Conservation (phyloP, 441 rosid genomes). For the Adansonia rubrostipa region DNA sequence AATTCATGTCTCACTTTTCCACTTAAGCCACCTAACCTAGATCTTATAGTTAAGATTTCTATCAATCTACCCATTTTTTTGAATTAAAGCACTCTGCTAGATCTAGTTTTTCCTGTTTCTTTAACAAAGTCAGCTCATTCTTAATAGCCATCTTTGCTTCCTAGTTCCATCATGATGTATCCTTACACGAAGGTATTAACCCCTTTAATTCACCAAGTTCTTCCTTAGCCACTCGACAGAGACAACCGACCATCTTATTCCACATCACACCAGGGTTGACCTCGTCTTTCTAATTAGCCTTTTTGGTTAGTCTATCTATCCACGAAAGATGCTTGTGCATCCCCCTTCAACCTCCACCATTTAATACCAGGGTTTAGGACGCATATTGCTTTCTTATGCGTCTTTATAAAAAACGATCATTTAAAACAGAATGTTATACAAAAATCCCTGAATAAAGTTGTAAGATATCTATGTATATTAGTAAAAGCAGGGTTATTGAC, state of each 20-base stretch:
- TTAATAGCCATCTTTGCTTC: neutral
- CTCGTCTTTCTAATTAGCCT: no score
- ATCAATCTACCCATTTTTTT: neutral
- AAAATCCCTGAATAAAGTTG: neutral
- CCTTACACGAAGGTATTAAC: neutral
- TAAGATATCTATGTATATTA: neutral
- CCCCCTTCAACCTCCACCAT: neutral
- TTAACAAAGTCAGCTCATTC: neutral
- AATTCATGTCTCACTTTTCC: neutral
- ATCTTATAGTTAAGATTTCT: neutral
- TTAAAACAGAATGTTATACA: conserved; percentile 39
- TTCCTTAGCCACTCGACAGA: neutral
- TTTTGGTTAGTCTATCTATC: no score
- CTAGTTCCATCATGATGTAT: neutral
- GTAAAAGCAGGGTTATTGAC: neutral
- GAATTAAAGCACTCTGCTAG: neutral
- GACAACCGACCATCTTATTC: no score
- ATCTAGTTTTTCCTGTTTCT: neutral
- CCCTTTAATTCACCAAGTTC: neutral
- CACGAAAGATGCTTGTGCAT: no score
- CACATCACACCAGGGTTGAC: no score
- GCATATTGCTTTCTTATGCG: neutral
- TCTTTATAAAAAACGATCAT: neutral
- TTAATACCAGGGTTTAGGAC: neutral
- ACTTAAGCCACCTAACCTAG: neutral